Conservation (phyloP, 306 rosid species). For the Quercus ilex region DNA sequence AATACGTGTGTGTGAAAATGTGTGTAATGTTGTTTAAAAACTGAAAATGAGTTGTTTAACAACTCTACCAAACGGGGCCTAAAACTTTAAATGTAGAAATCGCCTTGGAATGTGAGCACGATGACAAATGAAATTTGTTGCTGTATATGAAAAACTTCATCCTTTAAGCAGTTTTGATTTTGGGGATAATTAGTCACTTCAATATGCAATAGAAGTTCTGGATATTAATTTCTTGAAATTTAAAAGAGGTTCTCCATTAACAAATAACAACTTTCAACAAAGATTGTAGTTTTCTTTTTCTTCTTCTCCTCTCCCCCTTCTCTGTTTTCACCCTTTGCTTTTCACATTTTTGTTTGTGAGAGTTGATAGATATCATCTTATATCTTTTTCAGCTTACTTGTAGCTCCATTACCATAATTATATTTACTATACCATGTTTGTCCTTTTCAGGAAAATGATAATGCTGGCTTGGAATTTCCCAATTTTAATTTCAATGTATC, state of each 20-base stretch:
- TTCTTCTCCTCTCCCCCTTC: too few relatives aligned
- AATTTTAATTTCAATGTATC: conserved; percentile 88
- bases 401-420: neutral
- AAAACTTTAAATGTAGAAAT: neutral
- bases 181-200: neutral
- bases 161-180: neutral
- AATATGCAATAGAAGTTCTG: neutral
- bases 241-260: neutral
- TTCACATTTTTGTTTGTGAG: neutral
- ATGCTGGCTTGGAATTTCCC: conserved; percentile 40
- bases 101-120: neutral
- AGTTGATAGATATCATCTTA: neutral
- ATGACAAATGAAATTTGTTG: neutral
- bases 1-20: too few relatives aligned
- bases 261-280: neutral
- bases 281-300: neutral
- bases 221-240: neutral
- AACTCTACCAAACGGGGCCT: too few relatives aligned
- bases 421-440: neutral
- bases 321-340: neutral
- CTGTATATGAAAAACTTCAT: neutral
- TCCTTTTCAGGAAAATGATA: conserved; percentile 47
- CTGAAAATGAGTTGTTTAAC: too few relatives aligned
- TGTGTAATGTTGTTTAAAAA: too few relatives aligned
- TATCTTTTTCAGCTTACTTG: neutral